phyloP scores from a whole-genome alignment of 768 basidiomycete species.

The Zangia roseola region DNA sequence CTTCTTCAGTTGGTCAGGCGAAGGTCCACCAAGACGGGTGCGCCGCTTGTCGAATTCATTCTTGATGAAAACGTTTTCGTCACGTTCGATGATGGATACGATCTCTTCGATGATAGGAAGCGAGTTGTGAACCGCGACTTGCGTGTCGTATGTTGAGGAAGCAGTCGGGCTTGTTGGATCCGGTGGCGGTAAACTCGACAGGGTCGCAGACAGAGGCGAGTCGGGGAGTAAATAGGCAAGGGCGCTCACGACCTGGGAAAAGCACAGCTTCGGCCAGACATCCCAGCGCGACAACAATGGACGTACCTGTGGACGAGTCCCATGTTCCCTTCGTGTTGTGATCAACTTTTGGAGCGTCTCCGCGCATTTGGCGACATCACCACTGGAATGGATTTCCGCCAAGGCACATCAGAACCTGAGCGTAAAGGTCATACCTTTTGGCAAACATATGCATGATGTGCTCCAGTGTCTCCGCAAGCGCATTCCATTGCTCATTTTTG shows the following conservation, averaged over 20 bases:
- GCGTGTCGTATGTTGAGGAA: constrained; percentile 55
- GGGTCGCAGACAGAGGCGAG: constrained; percentile 58
- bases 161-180: constrained; percentile 73
- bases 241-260: constrained; percentile 58
- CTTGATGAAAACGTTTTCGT: constrained; percentile 56
- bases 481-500: constrained; percentile 54
- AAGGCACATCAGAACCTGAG: background rate
- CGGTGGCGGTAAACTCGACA: constrained; percentile 69
- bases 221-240: constrained; percentile 73
- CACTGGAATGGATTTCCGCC: constrained; percentile 39
- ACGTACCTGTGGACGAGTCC: constrained; percentile 57
- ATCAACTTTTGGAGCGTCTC: constrained; percentile 79
- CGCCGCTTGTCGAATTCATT: constrained; percentile 78
- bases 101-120: constrained; percentile 76
- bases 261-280: background rate
- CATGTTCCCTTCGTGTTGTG: constrained; percentile 56
- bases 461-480: constrained; percentile 51
- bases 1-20: constrained; percentile 54
- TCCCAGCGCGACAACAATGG: background rate
- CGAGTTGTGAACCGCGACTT: constrained; percentile 64
- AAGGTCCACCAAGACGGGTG: constrained; percentile 67
- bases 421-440: constrained; percentile 46
- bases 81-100: constrained; percentile 55
- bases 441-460: constrained; percentile 58
- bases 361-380: constrained; percentile 77